Percentiles rank a stretch among this genome's conserved stretches.
phyloP scores from a whole-genome alignment of 441 rosid species.

The Sinapis alba region DNA sequence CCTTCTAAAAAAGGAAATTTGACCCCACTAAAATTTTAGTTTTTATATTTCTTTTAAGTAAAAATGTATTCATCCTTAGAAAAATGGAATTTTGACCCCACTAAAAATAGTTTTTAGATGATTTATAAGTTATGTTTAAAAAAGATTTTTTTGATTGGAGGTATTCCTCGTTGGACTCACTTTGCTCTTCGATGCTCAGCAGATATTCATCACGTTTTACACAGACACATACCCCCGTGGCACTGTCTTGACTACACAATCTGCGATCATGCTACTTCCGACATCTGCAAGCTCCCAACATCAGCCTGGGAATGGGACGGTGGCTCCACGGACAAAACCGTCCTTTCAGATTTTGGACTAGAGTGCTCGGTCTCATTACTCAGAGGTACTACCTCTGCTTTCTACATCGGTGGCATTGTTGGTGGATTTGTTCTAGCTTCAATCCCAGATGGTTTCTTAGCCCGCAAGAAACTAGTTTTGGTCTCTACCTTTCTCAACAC shows the following conservation, averaged over 20 bases:
- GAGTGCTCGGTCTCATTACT: conserved; percentile 53
- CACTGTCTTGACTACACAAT: conserved; percentile 44
- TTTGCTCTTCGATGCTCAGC: conserved; percentile 71
- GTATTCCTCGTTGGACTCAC: conserved; percentile 55
- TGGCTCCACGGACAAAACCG: conserved; percentile 6
- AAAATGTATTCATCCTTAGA: too few species aligned
- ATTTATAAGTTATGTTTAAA: too few species aligned
- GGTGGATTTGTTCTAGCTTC: conserved; percentile 61
- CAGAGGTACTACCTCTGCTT: conserved; percentile 67
- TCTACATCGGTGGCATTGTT: conserved; percentile 62
- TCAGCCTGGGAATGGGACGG: conserved; percentile 46
- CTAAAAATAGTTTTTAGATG: too few species aligned
- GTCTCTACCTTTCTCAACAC: conserved; percentile 48
- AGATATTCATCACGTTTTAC: conserved; percentile 64
- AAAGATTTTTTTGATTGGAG: too few species aligned
- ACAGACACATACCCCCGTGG: conserved; percentile 67
- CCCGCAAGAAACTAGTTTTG: conserved; percentile 66
- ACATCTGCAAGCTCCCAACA: conserved; percentile 37
- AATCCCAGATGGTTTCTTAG: conserved; percentile 62
- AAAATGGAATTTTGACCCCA: too few species aligned
- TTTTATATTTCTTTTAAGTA: too few species aligned
- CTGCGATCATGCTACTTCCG: conserved; percentile 31
- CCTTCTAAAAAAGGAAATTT: too few species aligned
- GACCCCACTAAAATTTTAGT: too few species aligned
- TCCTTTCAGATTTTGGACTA: conserved; percentile 47